Conservation (phyloP, 345 rosid species). For the Sisymbrium altissimum region DNA sequence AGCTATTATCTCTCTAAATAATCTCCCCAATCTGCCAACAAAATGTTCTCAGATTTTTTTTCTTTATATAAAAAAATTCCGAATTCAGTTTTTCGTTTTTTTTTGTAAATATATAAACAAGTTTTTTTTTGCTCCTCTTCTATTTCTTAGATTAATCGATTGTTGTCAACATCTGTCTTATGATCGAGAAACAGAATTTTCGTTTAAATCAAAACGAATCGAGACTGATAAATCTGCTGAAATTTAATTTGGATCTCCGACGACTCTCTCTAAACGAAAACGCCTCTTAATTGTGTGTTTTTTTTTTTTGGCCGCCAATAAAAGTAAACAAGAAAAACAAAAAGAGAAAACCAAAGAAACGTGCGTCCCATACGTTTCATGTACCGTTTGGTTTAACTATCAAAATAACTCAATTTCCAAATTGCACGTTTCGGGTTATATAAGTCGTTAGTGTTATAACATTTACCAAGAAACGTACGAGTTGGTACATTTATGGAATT, state of each 20-base stretch:
- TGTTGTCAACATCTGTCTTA: neutral
- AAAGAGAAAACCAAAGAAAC: slow-evolving; percentile 15
- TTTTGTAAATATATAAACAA: slow-evolving; percentile 20
- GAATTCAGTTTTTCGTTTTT: neutral
- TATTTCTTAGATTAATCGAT: neutral
- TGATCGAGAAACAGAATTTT: neutral
- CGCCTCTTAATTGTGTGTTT: neutral
- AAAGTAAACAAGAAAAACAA: neutral
- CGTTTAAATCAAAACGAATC: neutral
- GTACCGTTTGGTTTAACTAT: slow-evolving; percentile 11
- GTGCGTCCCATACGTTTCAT: slow-evolving; percentile 17
- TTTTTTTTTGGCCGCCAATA: neutral
- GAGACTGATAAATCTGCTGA: neutral
- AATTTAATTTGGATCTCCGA: neutral
- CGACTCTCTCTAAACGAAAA: slow-evolving; percentile 1
- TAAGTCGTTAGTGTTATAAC: neutral
- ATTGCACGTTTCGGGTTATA: slow-evolving; percentile 18
- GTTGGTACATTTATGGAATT: neutral
- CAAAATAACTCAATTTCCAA: neutral
- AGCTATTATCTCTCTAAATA: too few species aligned
- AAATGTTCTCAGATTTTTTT: neutral
- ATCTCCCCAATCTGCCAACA: neutral
- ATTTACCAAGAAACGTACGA: neutral
- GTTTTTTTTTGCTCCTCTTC: neutral
- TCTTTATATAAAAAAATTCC: neutral